Percentiles rank a stretch among this genome's conserved stretches.
phyloP scores from a whole-genome alignment of 805 yeast species.

The Metschnikowia kunwiensis region DNA sequence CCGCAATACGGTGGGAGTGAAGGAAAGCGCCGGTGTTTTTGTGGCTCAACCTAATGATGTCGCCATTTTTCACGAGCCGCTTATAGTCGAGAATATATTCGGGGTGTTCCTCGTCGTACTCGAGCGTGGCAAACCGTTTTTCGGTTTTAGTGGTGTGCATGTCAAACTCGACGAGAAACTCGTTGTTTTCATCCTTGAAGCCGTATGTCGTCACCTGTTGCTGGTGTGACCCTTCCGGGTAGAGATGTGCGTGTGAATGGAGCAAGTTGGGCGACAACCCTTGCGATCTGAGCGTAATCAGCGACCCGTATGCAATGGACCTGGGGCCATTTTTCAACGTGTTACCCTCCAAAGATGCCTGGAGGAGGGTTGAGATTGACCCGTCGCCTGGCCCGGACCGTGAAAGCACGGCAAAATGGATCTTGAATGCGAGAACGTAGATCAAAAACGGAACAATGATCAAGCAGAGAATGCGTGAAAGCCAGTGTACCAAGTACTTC shows the following conservation, averaged over 20 bases:
- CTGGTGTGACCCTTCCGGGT: slow-evolving; percentile 90
- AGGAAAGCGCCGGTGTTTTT: slow-evolving; percentile 66
- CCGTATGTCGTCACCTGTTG: slow-evolving; percentile 94
- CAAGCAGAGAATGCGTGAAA: slow-evolving; percentile 58
- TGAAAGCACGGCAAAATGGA: slow-evolving; percentile 73
- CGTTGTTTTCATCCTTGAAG: slow-evolving; percentile 52
- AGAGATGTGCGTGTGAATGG: slow-evolving; percentile 83
- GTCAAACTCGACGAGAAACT: slow-evolving; percentile 26
- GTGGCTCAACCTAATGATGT: slow-evolving; percentile 69
- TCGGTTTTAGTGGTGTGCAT: slow-evolving; percentile 39
- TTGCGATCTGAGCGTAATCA: slow-evolving; percentile 63
- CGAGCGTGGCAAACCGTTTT: slow-evolving; percentile 30
- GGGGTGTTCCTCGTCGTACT: slow-evolving; percentile 21
- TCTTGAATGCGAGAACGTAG: slow-evolving; percentile 69
- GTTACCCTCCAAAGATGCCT: slow-evolving; percentile 74
- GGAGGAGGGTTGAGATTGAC: slow-evolving; percentile 84
- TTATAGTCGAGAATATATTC: slow-evolving; percentile 19
- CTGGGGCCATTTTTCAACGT: slow-evolving; percentile 66
- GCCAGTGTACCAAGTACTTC: slow-evolving; percentile 63
- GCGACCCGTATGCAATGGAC: slow-evolving; percentile 59
- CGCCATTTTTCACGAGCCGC: slow-evolving; percentile 53
- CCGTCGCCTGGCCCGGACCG: slow-evolving; percentile 93
- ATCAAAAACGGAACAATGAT: slow-evolving; percentile 70
- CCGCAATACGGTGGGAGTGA: slow-evolving; percentile 78
- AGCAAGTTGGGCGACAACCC: slow-evolving; percentile 71